These are phyloP conservation scores for Mayamaea pseudoterrestris DNA, from an alignment of 108 stramenopile genomes.

Conservation along the genomic window DNA sequence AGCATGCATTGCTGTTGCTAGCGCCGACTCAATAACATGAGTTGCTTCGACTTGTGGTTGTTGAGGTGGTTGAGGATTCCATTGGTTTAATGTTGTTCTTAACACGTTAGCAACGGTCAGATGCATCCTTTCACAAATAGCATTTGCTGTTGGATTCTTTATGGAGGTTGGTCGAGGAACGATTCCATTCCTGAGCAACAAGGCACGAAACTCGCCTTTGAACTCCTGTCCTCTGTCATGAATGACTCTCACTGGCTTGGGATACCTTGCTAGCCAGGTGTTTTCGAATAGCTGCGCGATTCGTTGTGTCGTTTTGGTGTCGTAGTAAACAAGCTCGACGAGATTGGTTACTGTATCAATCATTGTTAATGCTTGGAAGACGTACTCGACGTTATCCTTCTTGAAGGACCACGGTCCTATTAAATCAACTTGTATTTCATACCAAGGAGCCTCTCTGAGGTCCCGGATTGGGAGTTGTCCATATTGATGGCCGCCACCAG, in stretches of 20 bases:
- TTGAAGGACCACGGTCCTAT: constrained; percentile 28
- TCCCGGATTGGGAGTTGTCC: constrained; percentile 11
- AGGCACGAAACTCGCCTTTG: constrained; percentile 21
- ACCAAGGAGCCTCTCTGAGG: constrained; percentile 8
- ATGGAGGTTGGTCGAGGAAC: constrained; percentile 14
- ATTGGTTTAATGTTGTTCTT: no score
- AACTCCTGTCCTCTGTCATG: constrained; percentile 38
- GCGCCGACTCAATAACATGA: constrained; percentile 16
- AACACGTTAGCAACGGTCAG: constrained; percentile 18
- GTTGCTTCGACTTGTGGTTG: no score
- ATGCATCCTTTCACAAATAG: constrained; percentile 32
- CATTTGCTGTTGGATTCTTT: constrained; percentile 29
- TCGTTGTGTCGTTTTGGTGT: constrained; percentile 13
- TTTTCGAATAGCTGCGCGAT: constrained; percentile 19
- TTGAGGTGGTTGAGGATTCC: constrained; percentile 9
- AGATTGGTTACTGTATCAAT: constrained; percentile 19
- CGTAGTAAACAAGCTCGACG: constrained; percentile 6
- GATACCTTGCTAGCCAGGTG: constrained; percentile 32
- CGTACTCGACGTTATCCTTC: constrained; percentile 1
- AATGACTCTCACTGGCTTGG: constrained; percentile 9
- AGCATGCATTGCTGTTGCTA: constrained; percentile 19
- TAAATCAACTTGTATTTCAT: constrained; percentile 20
- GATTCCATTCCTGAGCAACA: constrained; percentile 15
- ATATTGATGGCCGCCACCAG: constrained; percentile 8
- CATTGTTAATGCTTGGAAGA: constrained; percentile 14